phyloP scores from a whole-genome alignment of 2,329 filamentous ascomycete genomes.

The Seiridium cupressi region DNA sequence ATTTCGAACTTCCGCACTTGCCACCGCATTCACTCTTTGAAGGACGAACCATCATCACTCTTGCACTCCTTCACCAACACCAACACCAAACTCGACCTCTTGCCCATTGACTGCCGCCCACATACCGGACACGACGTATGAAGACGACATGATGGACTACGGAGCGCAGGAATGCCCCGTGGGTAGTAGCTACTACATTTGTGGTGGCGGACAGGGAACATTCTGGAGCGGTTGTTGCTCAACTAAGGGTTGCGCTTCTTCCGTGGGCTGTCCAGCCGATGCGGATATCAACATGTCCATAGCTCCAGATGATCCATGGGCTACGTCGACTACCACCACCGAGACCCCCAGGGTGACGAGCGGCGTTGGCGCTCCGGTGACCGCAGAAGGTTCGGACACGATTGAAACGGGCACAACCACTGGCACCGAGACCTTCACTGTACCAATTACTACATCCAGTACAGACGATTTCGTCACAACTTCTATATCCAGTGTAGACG shows the following conservation, averaged over 20 bases:
- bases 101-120: neutral
- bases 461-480: neutral
- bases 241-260: neutral
- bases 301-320: neutral
- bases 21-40: no score
- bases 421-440: neutral
- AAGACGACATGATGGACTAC: neutral
- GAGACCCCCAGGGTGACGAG: neutral
- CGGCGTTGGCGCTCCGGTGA: neutral
- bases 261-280: neutral
- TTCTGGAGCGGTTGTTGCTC: conserved; percentile 1
- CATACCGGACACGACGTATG: neutral
- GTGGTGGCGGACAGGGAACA: neutral
- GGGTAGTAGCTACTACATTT: neutral
- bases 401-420: neutral
- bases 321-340: neutral
- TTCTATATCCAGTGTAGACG: neutral
- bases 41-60: no score
- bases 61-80: no score
- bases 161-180: neutral
- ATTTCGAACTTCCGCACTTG: no score
- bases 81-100: no score
- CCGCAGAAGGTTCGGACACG: neutral
- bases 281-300: neutral
- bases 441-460: neutral